Base-by-base conservation (phyloP, 176 grass and related monocot genomes). In the Juncus effusus region DNA sequence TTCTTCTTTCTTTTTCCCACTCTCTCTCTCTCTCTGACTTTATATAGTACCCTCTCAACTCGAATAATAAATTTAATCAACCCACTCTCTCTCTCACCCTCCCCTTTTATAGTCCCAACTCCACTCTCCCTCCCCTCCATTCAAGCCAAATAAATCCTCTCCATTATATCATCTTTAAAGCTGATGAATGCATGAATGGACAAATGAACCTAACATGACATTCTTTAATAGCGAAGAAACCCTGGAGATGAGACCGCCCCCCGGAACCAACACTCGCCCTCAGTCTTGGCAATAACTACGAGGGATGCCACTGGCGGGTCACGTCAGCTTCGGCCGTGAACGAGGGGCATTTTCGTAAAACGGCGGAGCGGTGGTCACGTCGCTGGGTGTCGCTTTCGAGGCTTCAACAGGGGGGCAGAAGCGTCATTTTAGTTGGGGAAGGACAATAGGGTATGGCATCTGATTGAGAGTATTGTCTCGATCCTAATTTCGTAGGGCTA, bases 21-120 rank as follows among this genome's bases (percentile, higher is more conserved):
- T 82, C 80, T 78, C 80, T 84, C 51, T 77, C 70, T 77, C 59
- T 64, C 69, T 62, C 38, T 64, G 52, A 72, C 44, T 65, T 76
- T 63, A 67, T 81, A 76, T 81, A 64, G 28, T 40, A 51, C 5
- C 70, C 54, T 28, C 19, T 62, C 57, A 50, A 14, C 70, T 74
- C 70, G 8, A 47, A 47, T 6, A 47, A 47, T 6, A 54, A 56
- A 59, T 74, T 59, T 51, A 61, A 74, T 74, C 55, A 35, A 62
- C 70, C 15, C 35, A 69, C 49, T 83, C 78, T 70, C 36, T 69
- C 65, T 60, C 10, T 56, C 55, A 42, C 38, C 10, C 36, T 50
- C 14, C 14, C 69, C 0, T 81, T 87, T 78, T 79, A 84, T 88
- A 88, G 6, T 77, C 38, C 36, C 47, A 49, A 76, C 63, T 64